These are phyloP conservation scores for Canna indica DNA, from an alignment of 176 grass and related monocot species.

Conservation along the genomic window DNA sequence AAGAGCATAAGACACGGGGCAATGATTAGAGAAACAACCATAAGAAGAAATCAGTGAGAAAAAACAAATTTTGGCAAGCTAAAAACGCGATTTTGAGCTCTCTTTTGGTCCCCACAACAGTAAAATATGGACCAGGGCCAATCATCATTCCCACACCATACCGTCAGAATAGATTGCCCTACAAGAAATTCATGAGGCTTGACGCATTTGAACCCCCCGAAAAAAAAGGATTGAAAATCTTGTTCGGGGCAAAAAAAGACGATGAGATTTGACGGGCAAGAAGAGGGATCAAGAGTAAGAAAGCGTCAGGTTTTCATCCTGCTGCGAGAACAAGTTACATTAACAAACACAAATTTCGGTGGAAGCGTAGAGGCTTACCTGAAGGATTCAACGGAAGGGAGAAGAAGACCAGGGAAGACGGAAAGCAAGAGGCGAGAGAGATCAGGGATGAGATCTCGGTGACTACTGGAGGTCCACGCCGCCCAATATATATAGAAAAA, in stretches of 20 bases:
- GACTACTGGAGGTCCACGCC: constrained; percentile 2
- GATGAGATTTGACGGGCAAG: too few relatives aligned
- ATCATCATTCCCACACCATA: not conserved
- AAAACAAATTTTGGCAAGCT: not conserved
- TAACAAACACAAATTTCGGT: not conserved
- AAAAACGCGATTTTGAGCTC: not conserved
- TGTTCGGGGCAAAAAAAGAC: not conserved
- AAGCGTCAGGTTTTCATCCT: not conserved
- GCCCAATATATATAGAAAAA: not conserved
- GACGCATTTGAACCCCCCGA: not conserved
- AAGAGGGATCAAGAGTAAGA: not conserved
- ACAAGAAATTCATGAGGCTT: not conserved
- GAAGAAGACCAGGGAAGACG: not conserved
- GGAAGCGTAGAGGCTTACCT: not conserved
- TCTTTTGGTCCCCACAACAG: too few relatives aligned
- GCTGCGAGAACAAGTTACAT: not conserved
- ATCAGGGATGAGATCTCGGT: not conserved
- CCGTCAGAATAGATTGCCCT: not conserved
- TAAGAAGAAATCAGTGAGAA: not conserved
- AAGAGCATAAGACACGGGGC: not conserved
- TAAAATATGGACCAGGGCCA: too few relatives aligned
- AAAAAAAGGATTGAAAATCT: not conserved
- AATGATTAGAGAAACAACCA: not conserved
- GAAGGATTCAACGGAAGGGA: not conserved
- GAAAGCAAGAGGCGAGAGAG: not conserved